These are phyloP conservation scores for Sindora glabra DNA, from an alignment of 306 rosid species.

Conservation along the genomic window DNA sequence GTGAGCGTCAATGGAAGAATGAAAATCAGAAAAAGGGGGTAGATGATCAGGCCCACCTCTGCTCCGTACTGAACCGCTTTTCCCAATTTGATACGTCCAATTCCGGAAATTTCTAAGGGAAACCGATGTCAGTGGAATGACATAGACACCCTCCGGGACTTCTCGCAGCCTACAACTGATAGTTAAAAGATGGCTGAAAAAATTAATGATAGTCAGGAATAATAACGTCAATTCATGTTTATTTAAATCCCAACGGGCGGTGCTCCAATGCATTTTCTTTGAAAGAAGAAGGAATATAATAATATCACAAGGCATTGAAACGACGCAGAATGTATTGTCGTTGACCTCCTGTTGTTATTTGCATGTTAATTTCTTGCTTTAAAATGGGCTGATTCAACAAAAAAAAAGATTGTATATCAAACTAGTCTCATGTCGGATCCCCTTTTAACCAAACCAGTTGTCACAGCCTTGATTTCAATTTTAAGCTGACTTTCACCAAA, in stretches of 20 bases:
- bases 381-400: no score
- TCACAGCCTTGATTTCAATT: no score
- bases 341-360: no score
- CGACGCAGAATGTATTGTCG: no score
- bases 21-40: not conserved
- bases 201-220: not conserved
- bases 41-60: constrained; percentile 6
- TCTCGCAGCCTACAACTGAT: no score
- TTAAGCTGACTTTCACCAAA: no score
- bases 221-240: not conserved
- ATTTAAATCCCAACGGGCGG: not conserved
- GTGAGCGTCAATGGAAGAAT: not conserved
- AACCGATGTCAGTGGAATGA: not conserved
- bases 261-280: not conserved
- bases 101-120: not conserved
- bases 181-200: not conserved
- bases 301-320: no score
- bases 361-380: no score
- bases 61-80: not conserved
- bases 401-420: no score
- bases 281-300: no score
- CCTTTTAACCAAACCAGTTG: no score
- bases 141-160: constrained; percentile 16
- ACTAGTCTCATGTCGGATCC: no score
- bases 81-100: not conserved